Base-by-base conservation (phyloP, 768 basidiomycete genomes). In the Pisolithus marmoratus region DNA sequence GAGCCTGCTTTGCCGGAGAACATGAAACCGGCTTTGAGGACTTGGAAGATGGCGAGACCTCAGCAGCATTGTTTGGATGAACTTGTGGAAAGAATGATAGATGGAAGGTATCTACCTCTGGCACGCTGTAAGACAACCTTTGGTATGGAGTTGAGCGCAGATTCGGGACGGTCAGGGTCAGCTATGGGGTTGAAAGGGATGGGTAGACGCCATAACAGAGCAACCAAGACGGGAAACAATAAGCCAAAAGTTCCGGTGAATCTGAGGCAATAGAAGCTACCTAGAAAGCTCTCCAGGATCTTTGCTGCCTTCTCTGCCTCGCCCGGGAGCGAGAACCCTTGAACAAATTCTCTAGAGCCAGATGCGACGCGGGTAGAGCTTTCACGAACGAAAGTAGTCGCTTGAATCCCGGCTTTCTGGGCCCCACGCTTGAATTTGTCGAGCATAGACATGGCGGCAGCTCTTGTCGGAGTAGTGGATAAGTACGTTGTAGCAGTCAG, bases 1-100 rank as follows among this genome's bases (percentile, higher is more conserved):
- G 90, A 93, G 43, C 94, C 94, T 1, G 90, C 91, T 71, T 94
- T 95, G 45, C 91, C 94, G 11, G 89, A 91, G 77, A 95, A 94
- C 49, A 94, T 82, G 74, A 97, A 95, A 2, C 94, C 93, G 4
- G 91, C 90, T 70, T 91, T 90, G 67, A 96, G 72, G 14, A 96
- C 91, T 60, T 92, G 89, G 78, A 96, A 97, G 58, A 97, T 79
- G 46, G 94, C 94, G 54, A 97, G 84, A 48, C 94, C 93, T 94
- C 17, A 46, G n/a, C 38, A 29, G 36, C 41, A 29, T 43, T 19
- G 45, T 27, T 37, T 36, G 51, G 36, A 45, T n/a, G 24, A 49
- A 41, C 44, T 38, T 24, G 49, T 4, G 17, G 40, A n/a, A 24
- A 45, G 29, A 27, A 52, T 4, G 42, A 34, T 15, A 22, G 6